These are phyloP conservation scores for Aureobasidium sp. DNA, from an alignment of 2,329 filamentous ascomycete species.

Conservation along the genomic window DNA sequence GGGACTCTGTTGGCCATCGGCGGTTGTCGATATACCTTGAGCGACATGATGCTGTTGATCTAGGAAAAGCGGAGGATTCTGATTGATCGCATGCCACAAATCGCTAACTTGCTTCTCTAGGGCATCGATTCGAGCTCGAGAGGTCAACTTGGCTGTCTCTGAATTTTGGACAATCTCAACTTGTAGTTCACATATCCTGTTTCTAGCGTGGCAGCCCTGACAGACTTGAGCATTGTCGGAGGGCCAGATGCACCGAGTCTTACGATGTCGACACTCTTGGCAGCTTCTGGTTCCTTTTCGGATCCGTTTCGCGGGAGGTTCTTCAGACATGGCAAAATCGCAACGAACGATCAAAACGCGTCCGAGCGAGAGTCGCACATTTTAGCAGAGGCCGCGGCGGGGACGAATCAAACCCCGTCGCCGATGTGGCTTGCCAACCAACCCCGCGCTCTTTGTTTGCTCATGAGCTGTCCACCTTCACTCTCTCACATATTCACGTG, in stretches of 20 bases:
- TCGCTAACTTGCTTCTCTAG: slow-evolving; percentile 28
- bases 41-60: background rate
- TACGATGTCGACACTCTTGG: slow-evolving; percentile 35
- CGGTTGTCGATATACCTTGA: background rate
- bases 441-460: no score
- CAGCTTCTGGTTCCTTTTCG: slow-evolving; percentile 36
- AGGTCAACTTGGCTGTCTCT: slow-evolving; percentile 24
- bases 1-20: background rate
- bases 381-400: background rate
- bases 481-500: background rate
- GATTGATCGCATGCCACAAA: slow-evolving; percentile 25
- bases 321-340: slow-evolving; percentile 11
- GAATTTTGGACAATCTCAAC: slow-evolving; percentile 23
- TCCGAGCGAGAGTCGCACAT: background rate
- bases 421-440: background rate
- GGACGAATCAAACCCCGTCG: background rate
- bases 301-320: slow-evolving; percentile 26
- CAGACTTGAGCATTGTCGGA: slow-evolving; percentile 28
- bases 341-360: background rate
- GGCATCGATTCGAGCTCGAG: slow-evolving; percentile 28
- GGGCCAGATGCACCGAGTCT: slow-evolving; percentile 34
- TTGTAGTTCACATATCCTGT: slow-evolving; percentile 28
- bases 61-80: slow-evolving; percentile 9
- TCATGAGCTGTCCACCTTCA: background rate
- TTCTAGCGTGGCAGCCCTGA: slow-evolving; percentile 26